Evolutionary conservation across 768 basidiomycete genomes (phyloP).

Genomic region (Russula sp.): DNA sequence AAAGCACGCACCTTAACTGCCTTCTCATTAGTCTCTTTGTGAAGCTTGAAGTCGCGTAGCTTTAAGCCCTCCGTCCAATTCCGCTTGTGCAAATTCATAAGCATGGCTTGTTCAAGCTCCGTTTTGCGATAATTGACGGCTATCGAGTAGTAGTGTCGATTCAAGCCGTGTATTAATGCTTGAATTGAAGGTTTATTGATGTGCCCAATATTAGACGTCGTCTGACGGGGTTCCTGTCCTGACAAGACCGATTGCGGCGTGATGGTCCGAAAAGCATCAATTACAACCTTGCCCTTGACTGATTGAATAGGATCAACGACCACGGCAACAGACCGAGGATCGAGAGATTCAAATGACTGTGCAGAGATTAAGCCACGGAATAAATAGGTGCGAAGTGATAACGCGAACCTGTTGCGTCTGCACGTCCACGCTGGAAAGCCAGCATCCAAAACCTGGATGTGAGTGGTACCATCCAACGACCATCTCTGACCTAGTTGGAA

Average conservation of each 20-base stretch:
- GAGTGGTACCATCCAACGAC: constrained; percentile 99
- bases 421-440: constrained; percentile 98
- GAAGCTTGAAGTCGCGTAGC: constrained; percentile 82
- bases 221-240: constrained; percentile 94
- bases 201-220: constrained; percentile 97
- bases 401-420: constrained; percentile 89
- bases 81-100: constrained; percentile 98
- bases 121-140: constrained; percentile 98
- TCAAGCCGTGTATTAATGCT: constrained; percentile 94
- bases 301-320: constrained; percentile 99
- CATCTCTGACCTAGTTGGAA: constrained; percentile 73
- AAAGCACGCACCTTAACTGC: constrained; percentile 77
- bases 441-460: constrained; percentile 99
- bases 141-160: constrained; percentile 97
- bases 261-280: constrained; percentile 98
- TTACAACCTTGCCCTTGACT: constrained; percentile 97
- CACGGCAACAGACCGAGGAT: constrained; percentile 91
- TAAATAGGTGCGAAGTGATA: constrained; percentile 12
- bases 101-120: constrained; percentile 95
- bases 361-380: constrained; percentile 11
- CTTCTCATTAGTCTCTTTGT: constrained; percentile 87
- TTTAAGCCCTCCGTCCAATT: constrained; percentile 99
- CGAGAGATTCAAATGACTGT: constrained; percentile 94
- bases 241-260: constrained; percentile 85
- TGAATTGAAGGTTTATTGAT: constrained; percentile 99